Base-by-base conservation (phyloP, 352 stramenopile genomes). In the Detonula confervacea region DNA sequence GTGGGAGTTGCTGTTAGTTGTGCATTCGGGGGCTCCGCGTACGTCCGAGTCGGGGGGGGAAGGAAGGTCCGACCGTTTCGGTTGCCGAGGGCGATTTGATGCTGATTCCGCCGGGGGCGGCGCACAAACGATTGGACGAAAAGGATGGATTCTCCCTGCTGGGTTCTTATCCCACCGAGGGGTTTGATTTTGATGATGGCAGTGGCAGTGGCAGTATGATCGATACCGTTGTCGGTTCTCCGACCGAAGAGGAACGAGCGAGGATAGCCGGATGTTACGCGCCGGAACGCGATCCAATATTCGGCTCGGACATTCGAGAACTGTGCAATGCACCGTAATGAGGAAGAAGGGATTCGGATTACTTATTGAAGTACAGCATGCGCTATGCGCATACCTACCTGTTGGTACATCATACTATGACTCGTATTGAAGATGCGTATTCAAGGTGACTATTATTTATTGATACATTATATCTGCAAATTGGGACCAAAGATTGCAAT, bases 1-100 rank as follows among this genome's bases (percentile, higher is more conserved):
- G 14, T 82, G 73, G 73, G 73, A 82, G 25, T n/a, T 77, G 16
- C 47, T 82, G 9, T 29, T 82, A 20, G n/a, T n/a, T n/a, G n/a
- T 82, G 73, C 49, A 47, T 77, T 14, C 57, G 51, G 24, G 73
- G 73, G 37, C n/a, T n/a, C n/a, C n/a, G n/a, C n/a, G n/a, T n/a
- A n/a, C n/a, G n/a, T n/a, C n/a, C n/a, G n/a, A n/a, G n/a, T n/a
- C n/a, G n/a, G n/a, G 73, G 73, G 1, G 73, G 73, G n/a, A 16
- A 47, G 22, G 42, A 18, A 18, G 73, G 73, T 8, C 56, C 73
- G 20, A 67, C 42, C 8, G 57, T 73, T 5, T n/a, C 25, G 33
- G 49, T 77, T 25, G 18, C 20, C 33, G 54, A 22, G 25, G 73
- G 73, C 30, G 73, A 82, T 59, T 37, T 77, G 42, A 22, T 77